A percentile compares a stretch with the other conserved stretches of the same genome.
These are phyloP conservation scores for Ophiostoma sp. DNA, from an alignment of 2,329 filamentous ascomycete genomes.

Conservation along the genomic window DNA sequence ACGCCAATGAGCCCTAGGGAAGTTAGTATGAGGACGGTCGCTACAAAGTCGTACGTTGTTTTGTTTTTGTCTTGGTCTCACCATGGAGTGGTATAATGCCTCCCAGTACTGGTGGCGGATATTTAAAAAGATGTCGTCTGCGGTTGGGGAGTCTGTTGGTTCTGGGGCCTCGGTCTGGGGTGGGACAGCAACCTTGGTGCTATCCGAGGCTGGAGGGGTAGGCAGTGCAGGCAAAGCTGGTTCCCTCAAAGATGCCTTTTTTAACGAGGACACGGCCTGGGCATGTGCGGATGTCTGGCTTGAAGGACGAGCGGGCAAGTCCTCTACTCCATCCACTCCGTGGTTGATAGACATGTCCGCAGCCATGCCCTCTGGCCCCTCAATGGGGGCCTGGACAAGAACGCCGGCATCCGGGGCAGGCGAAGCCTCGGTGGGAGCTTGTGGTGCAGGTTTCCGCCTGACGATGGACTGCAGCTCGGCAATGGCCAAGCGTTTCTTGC, in stretches of 20 bases:
- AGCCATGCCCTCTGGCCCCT: background rate
- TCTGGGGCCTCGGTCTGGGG: background rate
- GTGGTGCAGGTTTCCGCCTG: constrained; percentile 36
- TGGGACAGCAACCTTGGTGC: constrained; percentile 6
- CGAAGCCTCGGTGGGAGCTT: background rate
- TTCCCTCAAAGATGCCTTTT: background rate
- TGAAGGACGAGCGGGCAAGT: constrained; percentile 12
- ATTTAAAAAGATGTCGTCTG: constrained; percentile 52
- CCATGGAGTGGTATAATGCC: constrained; percentile 57
- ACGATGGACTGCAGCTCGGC: constrained; percentile 59
- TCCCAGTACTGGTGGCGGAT: constrained; percentile 56
- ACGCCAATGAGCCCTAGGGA: constrained; percentile 65
- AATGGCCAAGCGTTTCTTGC: constrained; percentile 55
- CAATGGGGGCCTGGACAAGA: background rate
- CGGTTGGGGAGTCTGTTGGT: constrained; percentile 36
- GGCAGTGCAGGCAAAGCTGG: constrained; percentile 3
- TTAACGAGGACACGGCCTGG: background rate
- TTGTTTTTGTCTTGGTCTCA: background rate
- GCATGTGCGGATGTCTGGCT: constrained; percentile 11
- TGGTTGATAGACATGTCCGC: constrained; percentile 23
- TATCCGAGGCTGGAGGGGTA: constrained; percentile 21
- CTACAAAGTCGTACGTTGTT: background rate
- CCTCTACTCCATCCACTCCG: constrained; percentile 30
- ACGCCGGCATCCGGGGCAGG: background rate
- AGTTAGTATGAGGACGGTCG: background rate